Base-by-base conservation (phyloP, 306 rosid species). In the Quercus parvula region DNA sequence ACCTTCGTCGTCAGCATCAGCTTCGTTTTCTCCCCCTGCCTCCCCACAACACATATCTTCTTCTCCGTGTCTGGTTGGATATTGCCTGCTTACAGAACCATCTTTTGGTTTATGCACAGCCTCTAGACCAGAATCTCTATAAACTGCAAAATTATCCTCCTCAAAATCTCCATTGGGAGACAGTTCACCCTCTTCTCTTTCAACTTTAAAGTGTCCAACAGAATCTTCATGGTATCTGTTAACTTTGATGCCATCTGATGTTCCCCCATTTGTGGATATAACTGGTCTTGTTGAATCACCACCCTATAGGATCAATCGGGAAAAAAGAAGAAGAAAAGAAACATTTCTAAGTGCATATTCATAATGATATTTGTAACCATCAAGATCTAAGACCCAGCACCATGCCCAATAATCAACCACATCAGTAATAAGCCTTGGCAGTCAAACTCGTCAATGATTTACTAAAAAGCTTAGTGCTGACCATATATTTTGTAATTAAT, bases 81-180 rank as follows among this genome's bases (percentile, higher is more conserved):
- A 91, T 85, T 90, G 92, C 87, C 77, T 86, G 77, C 83, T 75
- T 55, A 72, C 70, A 78, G 79, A 83, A 74, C 82, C 85, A 71
- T 83, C 90, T 79, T 92, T 94, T 51, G 78, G 84, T 84, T 86
- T 87, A 67, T 81, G 84, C 67, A 73, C 81, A 63, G 88, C 84
- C 58, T 80, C 89, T 81, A 86, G 69, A 77, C 90, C 87, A 67
- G 84, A 69, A 70, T 87, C 91, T 79, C 87, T 90, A 78, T 91
- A 92, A 78, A 84, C 92, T 80, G 86, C 93, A 82, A 84, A 95
- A 81, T 90, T 95, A 83, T 91, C 98, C 92, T 92, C 98, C 83
- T 92, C 99, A 86, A 91, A 88, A 80, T 96, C 97, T 82, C 98
- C 99, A 76, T 88, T 96, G 66, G 99, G 99, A 85, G 99, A 96